Conservation (phyloP, 2,329 filamentous ascomycete genomes). For the Venturia aucupariae region DNA sequence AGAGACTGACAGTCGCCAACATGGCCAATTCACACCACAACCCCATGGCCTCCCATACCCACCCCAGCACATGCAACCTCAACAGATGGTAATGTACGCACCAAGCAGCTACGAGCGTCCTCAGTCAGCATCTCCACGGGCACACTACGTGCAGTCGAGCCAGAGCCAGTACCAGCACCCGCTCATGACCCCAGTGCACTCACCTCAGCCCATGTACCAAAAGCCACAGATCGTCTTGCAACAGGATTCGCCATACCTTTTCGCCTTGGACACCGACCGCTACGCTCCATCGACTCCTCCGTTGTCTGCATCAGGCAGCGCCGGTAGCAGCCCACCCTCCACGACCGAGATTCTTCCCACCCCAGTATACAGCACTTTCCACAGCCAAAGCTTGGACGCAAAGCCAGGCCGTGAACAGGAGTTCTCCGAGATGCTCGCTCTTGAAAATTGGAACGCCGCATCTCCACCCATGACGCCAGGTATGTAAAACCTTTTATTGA, state of each 20-base stretch:
- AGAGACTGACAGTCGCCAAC: conserved; percentile 64
- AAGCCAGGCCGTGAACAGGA: conserved; percentile 58
- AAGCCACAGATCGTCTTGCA: conserved; percentile 65
- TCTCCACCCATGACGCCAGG: conserved; percentile 87
- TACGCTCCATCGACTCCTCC: conserved; percentile 73
- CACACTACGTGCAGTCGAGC: conserved; percentile 31
- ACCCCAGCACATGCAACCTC: conserved; percentile 33
- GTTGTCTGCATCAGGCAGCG: conserved; percentile 75
- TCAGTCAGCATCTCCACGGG: conserved; percentile 53
- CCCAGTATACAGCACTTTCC: conserved; percentile 73
- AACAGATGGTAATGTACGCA: conserved; percentile 34
- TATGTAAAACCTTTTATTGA: conserved; percentile 43
- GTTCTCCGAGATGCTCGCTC: conserved; percentile 62
- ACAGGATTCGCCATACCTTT: conserved; percentile 44
- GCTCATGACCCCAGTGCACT: conserved; percentile 65
- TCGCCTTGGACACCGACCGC: conserved; percentile 67
- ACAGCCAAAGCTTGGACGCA: conserved; percentile 32
- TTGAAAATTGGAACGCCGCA: conserved; percentile 58
- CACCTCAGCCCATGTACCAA: conserved; percentile 62
- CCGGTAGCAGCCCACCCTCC: conserved; percentile 72
- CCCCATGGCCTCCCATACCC: conserved; percentile 39
- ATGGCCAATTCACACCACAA: conserved; percentile 65
- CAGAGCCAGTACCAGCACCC: conserved; percentile 48
- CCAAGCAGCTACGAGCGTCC: conserved; percentile 40
- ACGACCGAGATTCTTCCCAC: conserved; percentile 69